phyloP scores from a whole-genome alignment of 257 asterid genomes.

The Dorcoceras hygrometricum region DNA sequence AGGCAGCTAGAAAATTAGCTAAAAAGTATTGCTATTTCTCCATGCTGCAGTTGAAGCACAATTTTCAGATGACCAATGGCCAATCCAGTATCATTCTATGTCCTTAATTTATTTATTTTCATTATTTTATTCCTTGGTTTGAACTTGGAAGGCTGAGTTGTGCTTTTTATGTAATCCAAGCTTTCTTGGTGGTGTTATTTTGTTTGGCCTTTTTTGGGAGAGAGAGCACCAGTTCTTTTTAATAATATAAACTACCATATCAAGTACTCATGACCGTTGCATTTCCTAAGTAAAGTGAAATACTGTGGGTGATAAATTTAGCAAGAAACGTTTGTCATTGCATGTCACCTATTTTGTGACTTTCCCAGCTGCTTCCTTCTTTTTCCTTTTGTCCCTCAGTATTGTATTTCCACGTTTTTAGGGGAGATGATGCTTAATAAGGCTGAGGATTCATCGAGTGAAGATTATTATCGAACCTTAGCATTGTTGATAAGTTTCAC shows the following conservation, averaged over 20 bases:
- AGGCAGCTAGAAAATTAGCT: not conserved
- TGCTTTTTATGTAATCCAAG: not conserved
- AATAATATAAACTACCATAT: not conserved
- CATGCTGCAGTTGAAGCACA: slow-evolving; percentile 3
- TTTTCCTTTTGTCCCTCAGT: not conserved
- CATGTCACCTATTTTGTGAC: too few relatives aligned
- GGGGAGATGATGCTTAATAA: not conserved
- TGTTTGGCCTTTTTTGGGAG: not conserved
- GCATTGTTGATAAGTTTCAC: not conserved
- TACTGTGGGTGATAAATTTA: not conserved
- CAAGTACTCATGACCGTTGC: not conserved
- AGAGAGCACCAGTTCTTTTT: not conserved
- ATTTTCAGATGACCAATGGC: not conserved
- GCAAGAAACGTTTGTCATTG: slow-evolving; percentile 6
- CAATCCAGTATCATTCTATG: not conserved
- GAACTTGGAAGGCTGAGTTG: not conserved
- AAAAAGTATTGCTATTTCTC: slow-evolving; percentile 17
- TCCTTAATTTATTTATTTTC: not conserved
- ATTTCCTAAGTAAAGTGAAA: not conserved
- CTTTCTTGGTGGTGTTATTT: not conserved
- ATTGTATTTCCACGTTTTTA: not conserved
- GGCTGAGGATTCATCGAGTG: not conserved
- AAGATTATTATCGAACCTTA: too few relatives aligned
- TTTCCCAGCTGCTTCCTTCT: not conserved
- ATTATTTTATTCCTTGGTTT: not conserved